Base-by-base conservation (phyloP, 1,284 basidiomycete species). In the Porodaedalea pini region DNA sequence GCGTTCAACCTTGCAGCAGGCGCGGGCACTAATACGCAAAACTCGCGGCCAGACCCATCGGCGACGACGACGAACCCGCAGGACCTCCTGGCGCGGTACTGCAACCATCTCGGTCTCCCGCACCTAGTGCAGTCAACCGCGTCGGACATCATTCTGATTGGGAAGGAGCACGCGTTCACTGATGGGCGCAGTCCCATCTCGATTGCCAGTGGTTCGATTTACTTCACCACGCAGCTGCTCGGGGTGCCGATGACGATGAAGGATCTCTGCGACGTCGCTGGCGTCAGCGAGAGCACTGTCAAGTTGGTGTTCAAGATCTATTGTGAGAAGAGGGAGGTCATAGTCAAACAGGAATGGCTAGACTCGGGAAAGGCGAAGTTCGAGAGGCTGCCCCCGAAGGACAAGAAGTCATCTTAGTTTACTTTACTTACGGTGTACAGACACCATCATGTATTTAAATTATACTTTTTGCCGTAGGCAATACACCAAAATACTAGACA, bases 201-300 rank as follows among this genome's bases (percentile, higher is more conserved):
- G 15, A 95, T 99, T 64, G 95, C 96, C 6, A 93, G 93, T 41
- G 94, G 94, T 27, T 94, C 94, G 27, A 94, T 98, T 64, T 95
- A 90, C 75, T 97, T 98, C 73, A 92, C 93, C 19, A 91, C 88
- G 66, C 79, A 88, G 64, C 71, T 98, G 45, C 79, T 94, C 64
- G 91, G 87, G 57, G 83, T 85, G 63, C 67, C 77, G 31, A 90
- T 90, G 70, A 80, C 85, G 21, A 82, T 90, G 45, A 86, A 87
- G 71, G 92, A 96, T 65, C 96, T 99, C 67, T 90, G 90, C 62
- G 75, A 79, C n/a, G 91, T 98, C n/a, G 94, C 94, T 0, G 93
- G 93, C 7, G 94, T 98, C n/a, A 94, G 93, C 68, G 95, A 98
- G 68, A 90, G 92, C 53, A 98, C 96, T 51, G 96, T 98, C 70